Evolutionary conservation across 139 green algal species (phyloP), one percentile per base, ranked within the genome.

Genomic region (Zygnema cylindricum): DNA sequence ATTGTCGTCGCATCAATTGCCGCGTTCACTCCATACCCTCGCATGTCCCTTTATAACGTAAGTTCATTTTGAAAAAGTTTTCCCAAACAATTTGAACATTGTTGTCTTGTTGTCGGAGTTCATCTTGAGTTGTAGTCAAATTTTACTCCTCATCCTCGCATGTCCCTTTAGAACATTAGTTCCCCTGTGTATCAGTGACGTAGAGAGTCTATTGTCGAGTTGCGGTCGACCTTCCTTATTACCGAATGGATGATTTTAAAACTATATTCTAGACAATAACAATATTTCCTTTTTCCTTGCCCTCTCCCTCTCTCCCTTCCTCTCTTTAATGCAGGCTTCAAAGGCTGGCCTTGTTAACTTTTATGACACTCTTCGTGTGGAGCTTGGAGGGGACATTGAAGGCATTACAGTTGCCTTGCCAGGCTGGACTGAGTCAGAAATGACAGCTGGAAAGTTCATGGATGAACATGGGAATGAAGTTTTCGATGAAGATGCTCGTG

Each of bases 381-480:
- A 92, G 87, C 55, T 85, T 71, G 69, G 49, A 3, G 33, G 69
- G n/a, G 33, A 77, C 43, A 57, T 89, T 40, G 82, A 81, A 16
- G 49, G 38, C 69, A 86, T 92, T 40, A 92, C 87, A 1, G n/a
- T 92, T 33, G 87, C 83, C 23, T 39, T n/a, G 1, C 87, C 83
- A 38, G 87, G 87, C 25, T 89, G 82, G 55, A 54, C 36, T 25
- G 78, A 82, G 71, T 78, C 43, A 0, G 86, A 91, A 42, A 88
- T 91, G 81, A 91, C 86, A 32, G 86, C 63, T 73, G 86, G 86
- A 43, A 91, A 91, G 40, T 89, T 91, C n/a, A 38, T 91, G 21
- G 83, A 90, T 2, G 85, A 43, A 3, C n/a, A 77, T 36, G 85
- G 79, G 1, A n/a, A 11, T 22, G 33, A 78, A 2, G 11, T 54